These are phyloP conservation scores for Beauveria medogensis DNA, from an alignment of 2,329 filamentous ascomycete species.

Conservation along the genomic window DNA sequence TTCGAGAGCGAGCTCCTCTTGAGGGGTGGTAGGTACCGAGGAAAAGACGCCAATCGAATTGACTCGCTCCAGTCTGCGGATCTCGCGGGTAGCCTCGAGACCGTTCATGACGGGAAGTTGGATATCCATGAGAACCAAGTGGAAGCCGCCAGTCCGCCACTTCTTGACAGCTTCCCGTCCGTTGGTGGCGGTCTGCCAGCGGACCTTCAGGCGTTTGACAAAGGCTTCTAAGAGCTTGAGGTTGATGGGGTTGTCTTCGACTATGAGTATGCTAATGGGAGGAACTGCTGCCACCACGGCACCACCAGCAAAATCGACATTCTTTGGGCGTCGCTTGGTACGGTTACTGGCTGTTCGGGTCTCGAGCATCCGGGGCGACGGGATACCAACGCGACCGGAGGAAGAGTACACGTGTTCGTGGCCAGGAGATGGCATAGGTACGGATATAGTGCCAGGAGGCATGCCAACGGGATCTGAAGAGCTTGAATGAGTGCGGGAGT, in stretches of 20 bases:
- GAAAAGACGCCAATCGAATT: constrained; percentile 91
- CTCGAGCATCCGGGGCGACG: constrained; percentile 40
- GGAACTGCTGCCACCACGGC: constrained; percentile 77
- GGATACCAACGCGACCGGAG: constrained; percentile 42
- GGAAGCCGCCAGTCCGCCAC: constrained; percentile 88
- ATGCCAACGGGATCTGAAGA: constrained; percentile 44
- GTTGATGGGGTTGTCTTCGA: constrained; percentile 98
- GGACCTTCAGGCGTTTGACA: constrained; percentile 89
- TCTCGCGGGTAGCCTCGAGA: constrained; percentile 89
- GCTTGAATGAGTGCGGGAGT: constrained; percentile 51
- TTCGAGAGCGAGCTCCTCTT: constrained; percentile 36
- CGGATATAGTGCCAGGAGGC: constrained; percentile 40
- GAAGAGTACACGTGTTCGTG: constrained; percentile 38
- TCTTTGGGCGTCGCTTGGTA: constrained; percentile 48
- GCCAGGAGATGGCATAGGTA: constrained; percentile 44
- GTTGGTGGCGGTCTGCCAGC: constrained; percentile 96
- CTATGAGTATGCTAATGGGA: constrained; percentile 93
- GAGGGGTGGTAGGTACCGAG: constrained; percentile 50
- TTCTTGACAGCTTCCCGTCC: constrained; percentile 87
- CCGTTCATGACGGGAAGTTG: constrained; percentile 96
- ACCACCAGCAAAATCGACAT: constrained; percentile 32
- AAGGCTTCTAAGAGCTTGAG: constrained; percentile 88
- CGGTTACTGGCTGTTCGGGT: constrained; percentile 38
- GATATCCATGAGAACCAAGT: constrained; percentile 97
- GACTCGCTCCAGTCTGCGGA: constrained; percentile 76